Percentiles rank a stretch among this genome's conserved stretches.
These are phyloP conservation scores for Parafenestella ontariensis DNA, from an alignment of 2,329 filamentous ascomycete genomes.

Conservation along the genomic window DNA sequence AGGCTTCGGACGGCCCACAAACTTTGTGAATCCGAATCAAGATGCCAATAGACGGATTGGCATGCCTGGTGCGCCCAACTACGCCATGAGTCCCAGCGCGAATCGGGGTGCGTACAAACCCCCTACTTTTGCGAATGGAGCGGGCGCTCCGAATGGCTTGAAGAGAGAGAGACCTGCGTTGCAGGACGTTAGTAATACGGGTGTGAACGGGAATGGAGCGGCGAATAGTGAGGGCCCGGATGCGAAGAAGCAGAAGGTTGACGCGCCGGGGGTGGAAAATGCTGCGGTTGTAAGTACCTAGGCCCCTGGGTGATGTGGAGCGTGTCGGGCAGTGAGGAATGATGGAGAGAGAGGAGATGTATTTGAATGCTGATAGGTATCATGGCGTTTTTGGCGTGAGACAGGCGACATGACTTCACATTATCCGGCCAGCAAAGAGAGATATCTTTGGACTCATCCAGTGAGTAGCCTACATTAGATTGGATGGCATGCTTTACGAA, in stretches of 20 bases:
- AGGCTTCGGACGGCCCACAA: constrained; percentile 39
- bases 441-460: not conserved
- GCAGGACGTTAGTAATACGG: constrained; percentile 57
- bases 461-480: not conserved
- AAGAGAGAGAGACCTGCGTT: constrained; percentile 47
- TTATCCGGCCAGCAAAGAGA: not conserved
- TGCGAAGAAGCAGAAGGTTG: constrained; percentile 51
- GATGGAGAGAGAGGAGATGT: not conserved
- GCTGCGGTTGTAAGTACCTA: constrained; percentile 7
- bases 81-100: constrained; percentile 51
- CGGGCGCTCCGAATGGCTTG: constrained; percentile 12
- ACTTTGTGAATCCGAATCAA: constrained; percentile 58
- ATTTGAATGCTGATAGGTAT: not conserved
- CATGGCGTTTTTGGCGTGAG: not conserved
- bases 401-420: not conserved
- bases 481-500: not conserved
- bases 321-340: not conserved
- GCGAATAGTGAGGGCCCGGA: constrained; percentile 40
- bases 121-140: constrained; percentile 43
- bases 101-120: constrained; percentile 57
- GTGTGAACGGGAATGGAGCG: constrained; percentile 21
- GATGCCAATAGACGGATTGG: constrained; percentile 58
- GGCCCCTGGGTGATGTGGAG: not conserved
- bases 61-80: constrained; percentile 52
- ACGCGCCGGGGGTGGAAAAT: constrained; percentile 35